phyloP scores from a whole-genome alignment of 208 protist genomes.

The Leishmania aethiopica region DNA sequence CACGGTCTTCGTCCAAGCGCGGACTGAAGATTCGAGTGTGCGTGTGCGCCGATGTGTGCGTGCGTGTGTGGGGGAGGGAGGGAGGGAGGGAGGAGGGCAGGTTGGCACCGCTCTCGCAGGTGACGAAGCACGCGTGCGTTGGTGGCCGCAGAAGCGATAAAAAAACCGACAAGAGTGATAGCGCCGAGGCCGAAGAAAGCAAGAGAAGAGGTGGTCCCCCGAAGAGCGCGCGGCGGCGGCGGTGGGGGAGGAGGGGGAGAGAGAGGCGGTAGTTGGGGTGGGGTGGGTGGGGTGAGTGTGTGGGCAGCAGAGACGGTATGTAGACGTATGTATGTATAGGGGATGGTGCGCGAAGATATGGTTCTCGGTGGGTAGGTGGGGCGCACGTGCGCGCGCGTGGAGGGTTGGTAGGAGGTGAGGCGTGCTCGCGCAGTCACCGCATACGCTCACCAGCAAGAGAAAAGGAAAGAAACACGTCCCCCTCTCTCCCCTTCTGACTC shows the following conservation, averaged over 20 bases:
- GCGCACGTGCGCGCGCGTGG: neutral
- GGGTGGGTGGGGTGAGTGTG: neutral
- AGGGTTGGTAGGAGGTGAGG: neutral
- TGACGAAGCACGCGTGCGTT: neutral
- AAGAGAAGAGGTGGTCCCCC: neutral
- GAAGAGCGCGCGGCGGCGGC: neutral
- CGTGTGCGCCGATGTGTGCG: constrained; percentile 13
- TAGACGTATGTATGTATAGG: neutral
- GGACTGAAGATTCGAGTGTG: neutral
- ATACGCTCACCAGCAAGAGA: neutral
- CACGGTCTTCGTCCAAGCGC: neutral
- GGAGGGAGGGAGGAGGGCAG: neutral
- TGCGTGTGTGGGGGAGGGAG: neutral
- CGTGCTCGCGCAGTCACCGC: neutral
- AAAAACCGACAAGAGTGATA: neutral
- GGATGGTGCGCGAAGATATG: constrained; percentile 3
- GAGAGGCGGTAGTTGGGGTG: neutral
- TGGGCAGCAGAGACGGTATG: neutral
- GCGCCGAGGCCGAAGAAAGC: neutral
- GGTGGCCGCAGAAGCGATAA: neutral
- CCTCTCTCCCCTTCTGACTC: neutral
- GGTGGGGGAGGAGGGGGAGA: too few relatives aligned
- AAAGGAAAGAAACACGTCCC: neutral
- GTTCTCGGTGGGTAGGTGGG: neutral
- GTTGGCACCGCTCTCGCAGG: neutral